Conservation (phyloP, 1,139 yeast species). For the Candida pseudocylindracea region DNA sequence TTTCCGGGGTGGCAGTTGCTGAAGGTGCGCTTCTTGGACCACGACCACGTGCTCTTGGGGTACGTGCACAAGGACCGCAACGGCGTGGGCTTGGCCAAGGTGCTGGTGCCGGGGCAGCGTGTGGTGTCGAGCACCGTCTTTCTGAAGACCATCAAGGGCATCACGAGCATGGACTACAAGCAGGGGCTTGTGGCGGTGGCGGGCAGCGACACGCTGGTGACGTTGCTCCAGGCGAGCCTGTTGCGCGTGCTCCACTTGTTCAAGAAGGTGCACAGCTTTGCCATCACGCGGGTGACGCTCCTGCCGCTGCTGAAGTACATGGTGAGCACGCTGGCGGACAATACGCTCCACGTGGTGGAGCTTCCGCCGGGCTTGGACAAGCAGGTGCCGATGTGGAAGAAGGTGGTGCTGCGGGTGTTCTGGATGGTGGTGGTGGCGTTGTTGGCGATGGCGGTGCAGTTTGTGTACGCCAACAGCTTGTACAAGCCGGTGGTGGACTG, state of each 20-base stretch:
- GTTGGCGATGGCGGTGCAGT: constrained; percentile 8
- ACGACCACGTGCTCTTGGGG: constrained; percentile 28
- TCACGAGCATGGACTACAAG: constrained; percentile 44
- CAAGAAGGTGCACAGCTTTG: constrained; percentile 51
- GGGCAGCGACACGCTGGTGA: constrained; percentile 53
- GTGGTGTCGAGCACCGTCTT: no score
- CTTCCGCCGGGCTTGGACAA: constrained; percentile 30
- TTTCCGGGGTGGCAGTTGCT: constrained; percentile 19
- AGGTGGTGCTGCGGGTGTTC: constrained; percentile 15
- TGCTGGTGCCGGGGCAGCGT: constrained; percentile 9
- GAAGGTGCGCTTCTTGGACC: constrained; percentile 35
- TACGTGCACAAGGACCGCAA: constrained; percentile 23
- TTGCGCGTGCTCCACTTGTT: constrained; percentile 26
- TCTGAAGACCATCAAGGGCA: constrained; percentile 18
- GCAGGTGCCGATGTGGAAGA: constrained; percentile 20
- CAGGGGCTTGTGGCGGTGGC: constrained; percentile 44
- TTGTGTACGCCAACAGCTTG: no score
- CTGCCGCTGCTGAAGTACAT: constrained; percentile 47
- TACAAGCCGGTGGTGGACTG: no score
- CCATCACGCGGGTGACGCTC: constrained; percentile 55
- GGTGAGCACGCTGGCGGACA: constrained; percentile 69
- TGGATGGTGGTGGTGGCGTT: constrained; percentile 22
- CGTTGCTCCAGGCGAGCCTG: constrained; percentile 25
- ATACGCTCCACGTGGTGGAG: constrained; percentile 39
- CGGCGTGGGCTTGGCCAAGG: constrained; percentile 19